Percentiles rank a stretch among this genome's conserved stretches.
Evolutionary conservation across 345 rosid genomes (phyloP).

Genomic region (Populus davidiana): DNA sequence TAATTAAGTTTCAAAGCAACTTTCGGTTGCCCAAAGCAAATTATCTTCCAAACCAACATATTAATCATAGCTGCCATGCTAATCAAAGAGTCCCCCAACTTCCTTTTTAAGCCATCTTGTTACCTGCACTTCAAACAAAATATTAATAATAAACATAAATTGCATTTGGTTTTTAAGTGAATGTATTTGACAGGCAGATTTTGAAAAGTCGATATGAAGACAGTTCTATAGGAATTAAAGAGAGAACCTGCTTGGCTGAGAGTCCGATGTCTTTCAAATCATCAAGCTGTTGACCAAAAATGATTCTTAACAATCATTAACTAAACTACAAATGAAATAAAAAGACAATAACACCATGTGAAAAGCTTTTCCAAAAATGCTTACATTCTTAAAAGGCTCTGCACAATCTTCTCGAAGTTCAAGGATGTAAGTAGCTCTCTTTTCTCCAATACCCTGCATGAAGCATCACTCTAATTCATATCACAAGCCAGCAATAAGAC

Average conservation of each 20-base stretch:
- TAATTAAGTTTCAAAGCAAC: too few species aligned
- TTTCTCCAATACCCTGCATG: conserved; percentile 76
- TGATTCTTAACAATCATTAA: background rate
- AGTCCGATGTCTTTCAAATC: conserved; percentile 62
- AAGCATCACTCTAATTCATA: background rate
- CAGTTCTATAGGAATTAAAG: background rate
- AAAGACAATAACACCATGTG: too few species aligned
- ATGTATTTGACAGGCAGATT: too few species aligned
- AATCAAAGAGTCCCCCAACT: conserved; percentile 28
- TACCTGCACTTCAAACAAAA: conserved; percentile 22
- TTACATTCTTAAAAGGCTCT: conserved; percentile 62
- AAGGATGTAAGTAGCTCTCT: conserved; percentile 65
- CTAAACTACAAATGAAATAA: background rate
- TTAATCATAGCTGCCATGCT: background rate
- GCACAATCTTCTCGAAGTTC: conserved; percentile 59
- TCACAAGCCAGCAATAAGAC: background rate
- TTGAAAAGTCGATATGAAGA: too few species aligned
- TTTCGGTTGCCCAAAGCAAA: too few species aligned
- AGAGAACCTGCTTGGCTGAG: conserved; percentile 70
- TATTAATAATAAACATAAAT: background rate
- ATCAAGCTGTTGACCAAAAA: conserved; percentile 47
- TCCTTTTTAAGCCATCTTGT: conserved; percentile 7
- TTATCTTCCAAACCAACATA: too few species aligned
- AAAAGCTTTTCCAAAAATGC: background rate
- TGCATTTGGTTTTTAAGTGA: too few species aligned